Conservation (phyloP, 768 basidiomycete species). For the Suillus decipiens region DNA sequence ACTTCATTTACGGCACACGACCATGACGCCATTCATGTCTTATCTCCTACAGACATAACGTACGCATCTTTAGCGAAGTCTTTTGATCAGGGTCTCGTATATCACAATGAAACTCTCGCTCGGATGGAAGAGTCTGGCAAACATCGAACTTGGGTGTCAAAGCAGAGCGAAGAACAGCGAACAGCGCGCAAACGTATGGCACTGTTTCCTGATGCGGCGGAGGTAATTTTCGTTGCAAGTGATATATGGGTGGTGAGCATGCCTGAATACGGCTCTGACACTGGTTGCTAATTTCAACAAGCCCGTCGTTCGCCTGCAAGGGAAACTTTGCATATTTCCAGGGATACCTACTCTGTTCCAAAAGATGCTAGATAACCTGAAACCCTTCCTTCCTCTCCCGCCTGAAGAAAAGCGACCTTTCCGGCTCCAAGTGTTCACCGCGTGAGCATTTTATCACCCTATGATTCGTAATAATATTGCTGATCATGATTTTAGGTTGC, state of each 20-base stretch:
- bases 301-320: constrained; percentile 85
- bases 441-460: constrained; percentile 41
- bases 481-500: constrained; percentile 23
- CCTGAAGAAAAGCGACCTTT: constrained; percentile 71
- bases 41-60: constrained; percentile 69
- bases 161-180: constrained; percentile 73
- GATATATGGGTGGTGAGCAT: constrained; percentile 84
- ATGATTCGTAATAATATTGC: background rate
- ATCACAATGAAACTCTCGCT: constrained; percentile 75
- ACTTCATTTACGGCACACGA: background rate
- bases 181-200: constrained; percentile 88
- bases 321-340: constrained; percentile 89
- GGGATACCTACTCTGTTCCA: constrained; percentile 88
- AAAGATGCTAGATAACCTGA: constrained; percentile 73
- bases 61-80: constrained; percentile 86
- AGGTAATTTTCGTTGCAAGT: constrained; percentile 75
- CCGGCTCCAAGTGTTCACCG: constrained; percentile 83
- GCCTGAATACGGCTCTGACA: background rate
- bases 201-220: constrained; percentile 76
- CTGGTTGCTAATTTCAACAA: constrained; percentile 26
- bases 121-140: constrained; percentile 69
- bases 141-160: constrained; percentile 53
- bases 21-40: constrained; percentile 6
- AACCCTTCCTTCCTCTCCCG: constrained; percentile 77
- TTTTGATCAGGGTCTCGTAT: constrained; percentile 67